Base-by-base conservation (phyloP, 257 asterid species). In the Capsicum rhomboideum region DNA sequence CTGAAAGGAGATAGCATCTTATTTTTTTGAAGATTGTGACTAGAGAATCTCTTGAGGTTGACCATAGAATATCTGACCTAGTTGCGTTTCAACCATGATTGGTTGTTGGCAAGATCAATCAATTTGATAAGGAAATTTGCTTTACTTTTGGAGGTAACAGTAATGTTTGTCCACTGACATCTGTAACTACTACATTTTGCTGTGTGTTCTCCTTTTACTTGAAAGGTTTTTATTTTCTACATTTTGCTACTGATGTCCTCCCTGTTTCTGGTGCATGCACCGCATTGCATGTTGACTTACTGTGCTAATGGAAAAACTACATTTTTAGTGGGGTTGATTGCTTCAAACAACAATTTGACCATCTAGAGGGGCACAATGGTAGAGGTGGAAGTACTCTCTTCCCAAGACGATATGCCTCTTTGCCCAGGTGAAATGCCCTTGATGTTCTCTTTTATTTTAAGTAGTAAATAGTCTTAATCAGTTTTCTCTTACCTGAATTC, bases 331-430 rank as follows among this genome's bases (percentile, higher is more conserved):
- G 98, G 79, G 92, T 91, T 83, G 99, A 96, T 67, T 95, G 93
- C 87, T 96, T 96, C 82, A 96, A 93, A 91, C 97, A 92, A 84
- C 96, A 93, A 84, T 96, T 96, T 87, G 89, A 92, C 85, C 94
- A 94, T 14, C 97, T 96, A 2, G 98, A 96, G 92, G 97, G 92
- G 50, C 95, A 90, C 29, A 84, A 84, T 10, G 97, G 96, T 42
- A 93, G 89, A 90, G 89, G 72, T 67, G 86, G 87, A 78, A 91
- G 89, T 88, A 82, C 85, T 79, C 89, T 77, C 64, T 77, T 94
- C 87, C 97, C 97, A 49, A 90, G 99, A 84, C 95, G 97, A 42
- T 94, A 96, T 88, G 96, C 98, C 72, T 94, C 99, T 37, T 88
- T 94, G 88, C 99, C 99, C 67, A 92, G 99, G 99, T 93, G 87